Evolutionary conservation across 345 rosid species (phyloP).

Genomic region (Eucalyptus pauciflora): DNA sequence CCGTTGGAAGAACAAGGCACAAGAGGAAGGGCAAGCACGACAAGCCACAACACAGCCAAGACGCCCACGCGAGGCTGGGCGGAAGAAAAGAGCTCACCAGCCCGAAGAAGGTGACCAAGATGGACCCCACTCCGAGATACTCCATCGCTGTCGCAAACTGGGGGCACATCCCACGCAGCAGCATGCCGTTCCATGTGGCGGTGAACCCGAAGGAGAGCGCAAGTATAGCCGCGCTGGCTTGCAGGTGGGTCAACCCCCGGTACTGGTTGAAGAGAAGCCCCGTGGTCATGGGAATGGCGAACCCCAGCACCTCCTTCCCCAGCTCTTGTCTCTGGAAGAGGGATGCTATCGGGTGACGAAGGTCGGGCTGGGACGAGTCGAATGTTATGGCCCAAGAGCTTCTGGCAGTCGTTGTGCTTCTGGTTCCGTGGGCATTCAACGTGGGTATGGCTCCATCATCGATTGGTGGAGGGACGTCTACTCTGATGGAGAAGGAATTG

Average conservation of each 20-base stretch:
- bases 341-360: background rate
- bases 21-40: background rate
- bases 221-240: rapidly evolving
- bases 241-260: too few species aligned
- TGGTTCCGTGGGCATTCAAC: too few species aligned
- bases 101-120: background rate
- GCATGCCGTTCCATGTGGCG: background rate
- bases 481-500: background rate
- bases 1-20: background rate
- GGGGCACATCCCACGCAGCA: background rate
- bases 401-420: background rate
- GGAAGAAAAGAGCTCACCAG: background rate
- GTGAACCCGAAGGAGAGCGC: background rate
- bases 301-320: background rate
- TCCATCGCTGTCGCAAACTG: background rate
- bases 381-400: background rate
- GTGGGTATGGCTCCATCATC: background rate
- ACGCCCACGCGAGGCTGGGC: background rate
- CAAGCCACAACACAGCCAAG: background rate
- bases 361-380: background rate
- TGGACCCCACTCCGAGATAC: background rate
- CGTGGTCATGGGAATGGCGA: background rate
- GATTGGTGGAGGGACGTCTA: background rate
- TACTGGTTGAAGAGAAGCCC: background rate
- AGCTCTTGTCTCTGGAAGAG: background rate